These are phyloP conservation scores for Rhynchosporium secalis DNA, from an alignment of 2,329 filamentous ascomycete species.

Conservation along the genomic window DNA sequence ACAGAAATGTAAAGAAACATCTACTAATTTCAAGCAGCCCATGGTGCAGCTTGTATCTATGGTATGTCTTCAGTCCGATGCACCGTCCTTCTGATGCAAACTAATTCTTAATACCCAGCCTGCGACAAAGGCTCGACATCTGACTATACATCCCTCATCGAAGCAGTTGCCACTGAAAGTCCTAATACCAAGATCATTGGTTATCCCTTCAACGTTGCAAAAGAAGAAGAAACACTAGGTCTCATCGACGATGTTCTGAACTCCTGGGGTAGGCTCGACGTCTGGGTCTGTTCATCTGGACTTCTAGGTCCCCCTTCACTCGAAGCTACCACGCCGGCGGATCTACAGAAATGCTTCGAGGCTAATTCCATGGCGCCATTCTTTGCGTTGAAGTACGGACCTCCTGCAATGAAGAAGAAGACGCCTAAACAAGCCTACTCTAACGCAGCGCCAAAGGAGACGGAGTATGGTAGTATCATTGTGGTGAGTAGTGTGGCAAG, in stretches of 20 bases:
- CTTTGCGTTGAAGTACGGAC: conserved; percentile 64
- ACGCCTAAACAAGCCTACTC: conserved; percentile 55
- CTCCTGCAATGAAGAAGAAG: conserved; percentile 62
- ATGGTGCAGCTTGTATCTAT: conserved; percentile 65
- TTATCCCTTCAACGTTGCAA: conserved; percentile 59
- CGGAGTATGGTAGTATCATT: conserved; percentile 61
- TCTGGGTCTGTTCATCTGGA: conserved; percentile 60
- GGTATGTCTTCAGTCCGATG: conserved; percentile 38
- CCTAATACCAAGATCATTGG: conserved; percentile 61
- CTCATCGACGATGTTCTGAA: conserved; percentile 65
- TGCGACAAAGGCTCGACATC: conserved; percentile 49
- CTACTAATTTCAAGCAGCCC: conserved; percentile 46
- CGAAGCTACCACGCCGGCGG: conserved; percentile 54
- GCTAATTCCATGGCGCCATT: conserved; percentile 62
- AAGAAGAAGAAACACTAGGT: conserved; percentile 59
- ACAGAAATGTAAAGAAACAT: not conserved
- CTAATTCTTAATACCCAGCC: conserved; percentile 40
- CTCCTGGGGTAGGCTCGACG: conserved; percentile 57
- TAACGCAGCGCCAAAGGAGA: conserved; percentile 61
- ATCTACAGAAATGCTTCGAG: conserved; percentile 59
- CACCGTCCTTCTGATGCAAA: not conserved
- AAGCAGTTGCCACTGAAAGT: conserved; percentile 44
- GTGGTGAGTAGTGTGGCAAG: conserved; percentile 60
- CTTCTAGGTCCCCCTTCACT: conserved; percentile 59
- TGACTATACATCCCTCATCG: conserved; percentile 44